Evolutionary conservation across 2,329 filamentous ascomycete species (phyloP), one percentile per base, ranked within the genome.

Genomic region (Aspergillus carbonarius): DNA sequence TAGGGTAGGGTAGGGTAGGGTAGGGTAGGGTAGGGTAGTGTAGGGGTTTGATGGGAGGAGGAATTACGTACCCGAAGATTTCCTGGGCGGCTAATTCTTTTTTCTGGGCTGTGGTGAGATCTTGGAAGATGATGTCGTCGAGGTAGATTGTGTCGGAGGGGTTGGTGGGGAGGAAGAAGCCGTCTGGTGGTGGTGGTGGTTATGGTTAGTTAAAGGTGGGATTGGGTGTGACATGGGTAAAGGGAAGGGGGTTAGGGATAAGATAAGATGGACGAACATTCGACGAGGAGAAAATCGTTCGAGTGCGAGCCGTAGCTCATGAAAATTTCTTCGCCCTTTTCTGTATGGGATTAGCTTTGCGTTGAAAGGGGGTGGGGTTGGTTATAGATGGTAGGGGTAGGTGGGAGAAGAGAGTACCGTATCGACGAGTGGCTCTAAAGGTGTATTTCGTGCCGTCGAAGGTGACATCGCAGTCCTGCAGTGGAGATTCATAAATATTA

Each of bases 281-380:
- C 74, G 46, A 68, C 60, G 13, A 74, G 59, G 17, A 77, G 68
- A 37, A 74, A 70, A 52, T 76, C 74, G 44, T 72, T 76, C 0
- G 71, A 66, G 56, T 77, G 74, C n/a, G 69, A 59, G 13, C 74
- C 74, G 40, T 77, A 77, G 35, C 70, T 76, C 58, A 75, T 72
- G 46, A 66, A 75, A 48, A 77, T 59, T 49, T 77, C 73, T 58
- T 76, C 72, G 15, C 71, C 72, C 47, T 68, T 66, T 49, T 70
- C 74, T 76, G 56, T 12, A 35, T n/a, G 30, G 5, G 2, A 12
- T 60, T 35, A 49, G 13, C 4, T 51, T 12, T 27, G 25, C n/a
- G 3, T 4, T 15, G n/a, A n/a, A n/a, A n/a, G n/a, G n/a, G 3
- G 27, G 12, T 40, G 27, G 37, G n/a, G 9, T 4, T 42, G 37